Evolutionary conservation across 768 basidiomycete genomes (phyloP).

Genomic region (Auriscalpium vulgare): DNA sequence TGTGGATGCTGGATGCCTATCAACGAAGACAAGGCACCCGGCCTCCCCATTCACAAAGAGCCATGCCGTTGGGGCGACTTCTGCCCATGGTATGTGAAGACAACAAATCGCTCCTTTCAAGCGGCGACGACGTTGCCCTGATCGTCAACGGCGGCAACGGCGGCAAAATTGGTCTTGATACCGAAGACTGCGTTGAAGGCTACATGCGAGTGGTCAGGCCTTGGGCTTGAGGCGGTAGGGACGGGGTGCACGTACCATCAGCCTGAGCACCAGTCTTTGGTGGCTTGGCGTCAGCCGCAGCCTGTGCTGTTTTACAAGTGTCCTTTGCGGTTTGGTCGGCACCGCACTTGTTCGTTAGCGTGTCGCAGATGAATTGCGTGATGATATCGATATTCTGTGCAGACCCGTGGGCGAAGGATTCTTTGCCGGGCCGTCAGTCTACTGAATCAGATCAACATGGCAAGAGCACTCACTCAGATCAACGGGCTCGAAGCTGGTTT

Average conservation of each 20-base stretch:
- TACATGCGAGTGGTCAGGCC: background rate
- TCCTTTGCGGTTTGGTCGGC: slow-evolving; percentile 46
- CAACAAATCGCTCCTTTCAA: no score
- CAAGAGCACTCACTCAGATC: slow-evolving; percentile 25
- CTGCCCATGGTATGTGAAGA: no score
- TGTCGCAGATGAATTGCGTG: slow-evolving; percentile 50
- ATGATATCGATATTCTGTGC: slow-evolving; percentile 56
- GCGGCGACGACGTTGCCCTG: slow-evolving; percentile 17
- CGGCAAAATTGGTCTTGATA: slow-evolving; percentile 42
- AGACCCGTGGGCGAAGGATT: slow-evolving; percentile 41
- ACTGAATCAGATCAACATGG: slow-evolving; percentile 28
- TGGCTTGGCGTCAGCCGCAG: slow-evolving; percentile 19
- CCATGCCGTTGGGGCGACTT: no score
- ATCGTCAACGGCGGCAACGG: slow-evolving; percentile 25
- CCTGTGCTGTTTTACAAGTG: slow-evolving; percentile 36
- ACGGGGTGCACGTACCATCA: slow-evolving; percentile 24
- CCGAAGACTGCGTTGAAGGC: slow-evolving; percentile 54
- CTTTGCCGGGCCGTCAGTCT: slow-evolving; percentile 7
- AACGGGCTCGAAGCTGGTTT: slow-evolving; percentile 46
- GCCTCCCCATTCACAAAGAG: no score
- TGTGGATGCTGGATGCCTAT: no score
- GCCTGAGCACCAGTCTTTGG: slow-evolving; percentile 34
- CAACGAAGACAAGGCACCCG: no score
- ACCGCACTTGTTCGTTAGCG: slow-evolving; percentile 43
- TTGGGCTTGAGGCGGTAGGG: background rate